Evolutionary conservation across 176 grass and related monocot genomes (phyloP).

Genomic region (Puya raimondii): DNA sequence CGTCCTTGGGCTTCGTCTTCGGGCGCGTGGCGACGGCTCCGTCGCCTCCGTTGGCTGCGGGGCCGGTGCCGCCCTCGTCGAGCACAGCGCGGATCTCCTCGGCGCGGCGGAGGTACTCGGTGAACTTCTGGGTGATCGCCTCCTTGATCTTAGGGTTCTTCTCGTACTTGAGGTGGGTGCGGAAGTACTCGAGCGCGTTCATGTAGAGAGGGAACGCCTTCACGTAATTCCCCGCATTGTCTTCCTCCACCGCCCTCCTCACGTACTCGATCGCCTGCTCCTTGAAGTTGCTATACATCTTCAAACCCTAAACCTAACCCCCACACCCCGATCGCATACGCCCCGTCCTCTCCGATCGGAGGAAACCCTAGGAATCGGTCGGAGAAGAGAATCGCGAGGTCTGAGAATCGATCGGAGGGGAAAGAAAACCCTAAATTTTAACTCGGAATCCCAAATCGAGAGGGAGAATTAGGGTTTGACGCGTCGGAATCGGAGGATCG

Average conservation of each 20-base stretch:
- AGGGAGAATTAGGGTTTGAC: too few relatives aligned
- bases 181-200: constrained; percentile 99
- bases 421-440: too few relatives aligned
- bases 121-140: constrained; percentile 96
- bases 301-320: background rate
- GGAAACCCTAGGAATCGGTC: background rate
- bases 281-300: constrained; percentile 99
- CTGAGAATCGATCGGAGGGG: too few relatives aligned
- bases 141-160: constrained; percentile 99
- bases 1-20: constrained; percentile 94
- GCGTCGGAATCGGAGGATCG: too few relatives aligned
- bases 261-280: constrained; percentile 99
- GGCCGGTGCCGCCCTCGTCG: constrained; percentile 59
- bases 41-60: constrained; percentile 50
- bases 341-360: background rate
- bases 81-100: constrained; percentile 98
- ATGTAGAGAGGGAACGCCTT: constrained; percentile 98
- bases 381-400: too few relatives aligned
- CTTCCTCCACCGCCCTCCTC: constrained; percentile 89
- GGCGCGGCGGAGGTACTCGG: constrained; percentile 89
- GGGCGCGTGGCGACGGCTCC: constrained; percentile 72
- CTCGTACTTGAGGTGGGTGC: constrained; percentile 99
- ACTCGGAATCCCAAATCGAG: too few relatives aligned
- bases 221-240: constrained; percentile 96
- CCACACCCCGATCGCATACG: background rate